Base-by-base conservation (phyloP, 2,329 filamentous ascomycete species). In the Fusarium domesticum region DNA sequence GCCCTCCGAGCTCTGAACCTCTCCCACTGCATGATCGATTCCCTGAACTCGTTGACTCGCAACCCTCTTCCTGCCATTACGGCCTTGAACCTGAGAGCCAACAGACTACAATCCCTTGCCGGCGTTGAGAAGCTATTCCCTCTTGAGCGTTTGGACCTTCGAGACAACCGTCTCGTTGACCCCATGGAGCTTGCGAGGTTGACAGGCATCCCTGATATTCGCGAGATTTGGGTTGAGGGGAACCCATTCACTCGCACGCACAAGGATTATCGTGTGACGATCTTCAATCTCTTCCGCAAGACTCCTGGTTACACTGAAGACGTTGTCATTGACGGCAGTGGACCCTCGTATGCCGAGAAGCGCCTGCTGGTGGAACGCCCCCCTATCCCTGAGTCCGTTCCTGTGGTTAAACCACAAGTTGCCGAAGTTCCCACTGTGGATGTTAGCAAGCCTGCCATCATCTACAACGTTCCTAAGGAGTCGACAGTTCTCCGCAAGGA, bases 1-100 rank as follows among this genome's bases (percentile, higher is more conserved):
- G 85, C 89, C 19, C 78, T 98, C n/a, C 84, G 91, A 53, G 91
- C 93, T 18, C 73, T 98, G 42, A 97, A 98, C 60, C 76, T 98
- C 18, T 95, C 92, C 4, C 87, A 95, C 60, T 97, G 92, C 75
- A 96, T 97, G 91, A 97, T 98, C 51, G 88, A 92, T 57, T 93
- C 90, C 14, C 75, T 98, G 43, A 87, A 95, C 59, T 96, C 92
- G 2, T 74, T 98, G 33, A 84, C 84, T 2, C 83, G 87, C 51
- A 93, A 86, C 59, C 89, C 93, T 11, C 76, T 98, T 5, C 92
- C 93, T 19, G 92, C 93, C 16, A 96, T 98, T 51, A 95, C 88
- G 2, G 91, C 91, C 1, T 74, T 98, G 45, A 97, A 97, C 61
- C 78, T 98, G 43, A 84, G 92, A 45, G 88, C 83, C 38, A 98